Percentiles rank a stretch among this genome's conserved stretches.
Conservation (phyloP, 257 asterid species). For the Salvia hispanica region DNA sequence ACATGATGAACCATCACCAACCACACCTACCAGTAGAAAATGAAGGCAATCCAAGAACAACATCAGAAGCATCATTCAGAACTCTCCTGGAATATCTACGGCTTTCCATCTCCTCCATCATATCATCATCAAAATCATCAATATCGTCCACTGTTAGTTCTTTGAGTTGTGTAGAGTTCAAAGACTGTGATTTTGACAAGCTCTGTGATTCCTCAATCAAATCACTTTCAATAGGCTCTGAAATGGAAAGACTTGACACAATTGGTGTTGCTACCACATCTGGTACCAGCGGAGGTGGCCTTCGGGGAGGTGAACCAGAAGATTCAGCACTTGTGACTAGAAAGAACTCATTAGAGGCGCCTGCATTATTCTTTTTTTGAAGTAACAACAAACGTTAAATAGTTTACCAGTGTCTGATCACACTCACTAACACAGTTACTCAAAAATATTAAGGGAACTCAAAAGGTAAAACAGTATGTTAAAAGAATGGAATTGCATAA, state of each 20-base stretch:
- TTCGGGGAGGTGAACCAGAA: constrained; percentile 93
- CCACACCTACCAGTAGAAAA: constrained; percentile 72
- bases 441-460: constrained; percentile 11
- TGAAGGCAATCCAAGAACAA: constrained; percentile 75
- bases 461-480: constrained; percentile 10
- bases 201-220: constrained; percentile 58
- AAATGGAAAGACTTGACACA: constrained; percentile 54
- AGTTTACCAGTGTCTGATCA: constrained; percentile 15
- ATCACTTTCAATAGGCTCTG: constrained; percentile 65
- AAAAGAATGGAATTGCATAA: constrained; percentile 10
- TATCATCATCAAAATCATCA: constrained; percentile 80
- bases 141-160: constrained; percentile 93
- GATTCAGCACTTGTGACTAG: constrained; percentile 73
- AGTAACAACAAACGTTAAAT: constrained; percentile 33
- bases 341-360: constrained; percentile 77
- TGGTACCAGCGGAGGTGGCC: constrained; percentile 74
- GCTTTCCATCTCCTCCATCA: constrained; percentile 67
- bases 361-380: constrained; percentile 74
- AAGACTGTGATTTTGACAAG: constrained; percentile 67
- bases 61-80: constrained; percentile 89
- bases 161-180: constrained; percentile 56
- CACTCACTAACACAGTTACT: neutral
- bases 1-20: constrained; percentile 18
- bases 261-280: constrained; percentile 51
- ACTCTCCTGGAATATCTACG: constrained; percentile 89